Conservation (phyloP, 306 rosid genomes). For the Senna siamea region DNA sequence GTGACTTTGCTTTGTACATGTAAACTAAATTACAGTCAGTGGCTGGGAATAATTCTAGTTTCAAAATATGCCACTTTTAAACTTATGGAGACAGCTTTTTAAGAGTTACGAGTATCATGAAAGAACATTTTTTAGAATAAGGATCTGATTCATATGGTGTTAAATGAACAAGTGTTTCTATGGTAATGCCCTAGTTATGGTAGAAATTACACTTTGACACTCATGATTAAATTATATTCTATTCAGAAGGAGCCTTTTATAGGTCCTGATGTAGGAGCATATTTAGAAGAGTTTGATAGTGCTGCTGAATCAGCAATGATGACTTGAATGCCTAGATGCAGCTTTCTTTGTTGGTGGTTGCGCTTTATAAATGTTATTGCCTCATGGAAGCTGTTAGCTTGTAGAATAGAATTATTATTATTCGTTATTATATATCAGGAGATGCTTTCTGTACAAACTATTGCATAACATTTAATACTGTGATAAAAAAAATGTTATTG, state of each 20-base stretch:
- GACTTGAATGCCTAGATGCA: too few relatives aligned
- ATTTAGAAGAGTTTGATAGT: slow-evolving; percentile 7
- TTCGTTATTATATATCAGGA: too few relatives aligned
- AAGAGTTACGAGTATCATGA: too few relatives aligned
- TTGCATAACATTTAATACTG: neutral
- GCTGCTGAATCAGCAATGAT: too few relatives aligned
- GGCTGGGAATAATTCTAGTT: neutral
- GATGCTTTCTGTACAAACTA: slow-evolving; percentile 4
- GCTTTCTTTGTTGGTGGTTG: too few relatives aligned
- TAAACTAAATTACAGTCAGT: too few relatives aligned
- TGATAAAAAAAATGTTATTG: neutral
- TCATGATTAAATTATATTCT: neutral
- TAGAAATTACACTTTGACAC: too few relatives aligned
- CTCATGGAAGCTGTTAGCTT: neutral
- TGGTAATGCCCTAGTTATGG: too few relatives aligned
- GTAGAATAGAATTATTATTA: neutral
- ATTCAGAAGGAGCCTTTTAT: neutral
- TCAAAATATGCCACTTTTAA: neutral
- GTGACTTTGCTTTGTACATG: slow-evolving; percentile 15
- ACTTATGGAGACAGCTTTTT: neutral
- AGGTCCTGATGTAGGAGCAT: neutral
- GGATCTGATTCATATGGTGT: too few relatives aligned
- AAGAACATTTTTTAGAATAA: too few relatives aligned
- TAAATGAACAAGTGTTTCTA: too few relatives aligned
- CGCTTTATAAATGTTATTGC: slow-evolving; percentile 2